Percentiles rank a stretch among this genome's conserved stretches.
These are phyloP conservation scores for Boletus bicolor DNA, from an alignment of 768 basidiomycete genomes.

Conservation along the genomic window DNA sequence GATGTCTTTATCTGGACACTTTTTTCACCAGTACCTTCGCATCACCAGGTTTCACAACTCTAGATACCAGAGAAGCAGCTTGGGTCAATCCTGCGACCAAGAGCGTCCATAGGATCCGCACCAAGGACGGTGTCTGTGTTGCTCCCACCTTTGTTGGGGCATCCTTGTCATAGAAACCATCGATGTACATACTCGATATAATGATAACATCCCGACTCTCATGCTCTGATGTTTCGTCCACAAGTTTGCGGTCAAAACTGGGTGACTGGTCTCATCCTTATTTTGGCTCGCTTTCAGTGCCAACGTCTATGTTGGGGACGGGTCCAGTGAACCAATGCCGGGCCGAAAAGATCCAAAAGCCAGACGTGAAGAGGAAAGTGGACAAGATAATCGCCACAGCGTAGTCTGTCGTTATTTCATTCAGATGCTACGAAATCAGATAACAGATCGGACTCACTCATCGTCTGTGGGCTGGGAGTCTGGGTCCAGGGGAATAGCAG, in stretches of 20 bases:
- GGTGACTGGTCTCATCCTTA: not conserved
- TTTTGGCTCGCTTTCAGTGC: constrained; percentile 5
- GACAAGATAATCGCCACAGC: constrained; percentile 30
- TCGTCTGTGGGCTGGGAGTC: constrained; percentile 21
- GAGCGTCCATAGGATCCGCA: constrained; percentile 79
- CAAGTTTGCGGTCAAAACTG: not conserved
- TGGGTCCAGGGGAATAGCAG: constrained; percentile 33
- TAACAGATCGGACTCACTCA: constrained; percentile 29
- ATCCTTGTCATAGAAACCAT: constrained; percentile 68
- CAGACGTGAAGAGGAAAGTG: constrained; percentile 31
- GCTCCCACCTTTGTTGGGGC: constrained; percentile 85
- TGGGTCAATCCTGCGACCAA: constrained; percentile 88
- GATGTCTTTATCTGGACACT: constrained; percentile 1
- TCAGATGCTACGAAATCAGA: not conserved
- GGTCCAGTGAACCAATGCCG: constrained; percentile 36
- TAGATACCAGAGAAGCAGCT: constrained; percentile 75
- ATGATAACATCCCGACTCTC: not conserved
- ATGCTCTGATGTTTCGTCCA: not conserved
- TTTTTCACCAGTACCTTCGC: constrained; percentile 1
- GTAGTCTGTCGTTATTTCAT: constrained; percentile 12
- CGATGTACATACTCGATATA: constrained; percentile 7
- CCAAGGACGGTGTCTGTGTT: constrained; percentile 76
- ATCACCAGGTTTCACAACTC: constrained; percentile 74
- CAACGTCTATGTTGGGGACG: constrained; percentile 26
- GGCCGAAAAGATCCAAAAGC: constrained; percentile 35